Evolutionary conservation across 352 stramenopile genomes (phyloP), one percentile per base, ranked within the genome.

Genomic region (Phytophthora chlamydospora): DNA sequence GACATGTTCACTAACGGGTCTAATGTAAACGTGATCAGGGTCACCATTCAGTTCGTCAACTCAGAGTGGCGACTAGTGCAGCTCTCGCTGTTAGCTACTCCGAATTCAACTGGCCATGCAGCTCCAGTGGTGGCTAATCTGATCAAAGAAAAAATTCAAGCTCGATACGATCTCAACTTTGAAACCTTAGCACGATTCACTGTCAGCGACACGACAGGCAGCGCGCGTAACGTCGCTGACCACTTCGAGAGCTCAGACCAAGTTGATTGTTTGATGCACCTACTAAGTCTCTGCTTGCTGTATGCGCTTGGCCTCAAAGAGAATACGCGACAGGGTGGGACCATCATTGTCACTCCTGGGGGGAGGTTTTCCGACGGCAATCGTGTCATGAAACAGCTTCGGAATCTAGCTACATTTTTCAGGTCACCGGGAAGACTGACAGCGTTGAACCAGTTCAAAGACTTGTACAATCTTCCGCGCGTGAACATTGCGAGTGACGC

Each of bases 251-350:
- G 9, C 32, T 47, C 42, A 10, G 53, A 61, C 34, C 53, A 53
- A 61, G 42, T 40, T 2, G 53, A 53, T 32, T 53, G 42, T 45
- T 7, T 53, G 11, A 53, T 61, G 42, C 42, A 61, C 19, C 53
- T 53, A n/a, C 43, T 47, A 2, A 61, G 34, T 12, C 31, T 53
- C 33, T 47, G 42, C 16, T 16, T 47, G 10, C 11, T 60, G 4
- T 53, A 61, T 17, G 21, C 42, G 14, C 14, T 61, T 14, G 53
- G 24, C 2, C 9, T 48, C 12, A 53, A 47, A 19, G 41, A 60
- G n/a, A 60, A 60, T 21, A 60, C 41, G 13, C 8, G 19, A 14
- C 44, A 53, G 3, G 16, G 19, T n/a, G 53, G 42, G 1, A 14
- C 19, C 8, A 1, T 34, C 17, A 16, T 53, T 27, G 53, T 53